Conservation (phyloP, 805 yeast species). For the Starmerella roubikii region DNA sequence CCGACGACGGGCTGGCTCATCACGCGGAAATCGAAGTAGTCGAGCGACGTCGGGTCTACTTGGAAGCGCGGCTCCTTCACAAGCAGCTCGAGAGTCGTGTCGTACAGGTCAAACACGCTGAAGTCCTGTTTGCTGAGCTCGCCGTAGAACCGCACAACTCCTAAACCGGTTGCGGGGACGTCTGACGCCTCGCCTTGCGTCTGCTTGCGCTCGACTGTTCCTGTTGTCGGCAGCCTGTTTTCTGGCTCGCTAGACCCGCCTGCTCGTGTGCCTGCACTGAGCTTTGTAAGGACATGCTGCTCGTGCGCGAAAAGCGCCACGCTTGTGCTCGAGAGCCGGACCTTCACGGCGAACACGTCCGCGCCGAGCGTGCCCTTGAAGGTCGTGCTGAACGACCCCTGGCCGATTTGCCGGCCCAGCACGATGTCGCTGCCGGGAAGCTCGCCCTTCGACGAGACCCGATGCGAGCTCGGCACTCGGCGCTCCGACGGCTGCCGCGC, state of each 20-base stretch:
- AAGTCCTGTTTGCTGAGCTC: constrained; percentile 13
- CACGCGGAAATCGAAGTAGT: constrained; percentile 13
- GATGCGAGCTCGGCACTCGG: constrained; percentile 4
- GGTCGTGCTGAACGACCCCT: constrained; percentile 84
- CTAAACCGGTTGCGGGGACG: too few species aligned
- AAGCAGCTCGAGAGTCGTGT: constrained; percentile 7
- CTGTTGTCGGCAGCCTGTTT: too few species aligned
- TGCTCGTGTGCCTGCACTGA: constrained; percentile 1
- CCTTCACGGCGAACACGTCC: constrained; percentile 52
- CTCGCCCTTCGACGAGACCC: constrained; percentile 1
- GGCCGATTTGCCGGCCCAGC: constrained; percentile 31
- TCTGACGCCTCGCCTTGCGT: neutral
- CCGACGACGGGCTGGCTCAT: constrained; percentile 20
- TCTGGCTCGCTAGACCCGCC: too few species aligned
- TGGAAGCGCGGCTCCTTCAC: constrained; percentile 8
- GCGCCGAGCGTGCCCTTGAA: constrained; percentile 44
- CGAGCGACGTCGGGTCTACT: constrained; percentile 2
- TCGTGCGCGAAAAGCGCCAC: constrained; percentile 13
- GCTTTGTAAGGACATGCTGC: constrained; percentile 7
- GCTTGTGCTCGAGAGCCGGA: constrained; percentile 13
- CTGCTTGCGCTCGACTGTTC: neutral
- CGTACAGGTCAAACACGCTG: constrained; percentile 15
- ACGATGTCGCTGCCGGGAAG: constrained; percentile 22
- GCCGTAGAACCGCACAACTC: constrained; percentile 13
- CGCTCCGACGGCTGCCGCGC: neutral